phyloP scores from a whole-genome alignment of 2,329 filamentous ascomycete genomes.

The Alternaria ventricosa region DNA sequence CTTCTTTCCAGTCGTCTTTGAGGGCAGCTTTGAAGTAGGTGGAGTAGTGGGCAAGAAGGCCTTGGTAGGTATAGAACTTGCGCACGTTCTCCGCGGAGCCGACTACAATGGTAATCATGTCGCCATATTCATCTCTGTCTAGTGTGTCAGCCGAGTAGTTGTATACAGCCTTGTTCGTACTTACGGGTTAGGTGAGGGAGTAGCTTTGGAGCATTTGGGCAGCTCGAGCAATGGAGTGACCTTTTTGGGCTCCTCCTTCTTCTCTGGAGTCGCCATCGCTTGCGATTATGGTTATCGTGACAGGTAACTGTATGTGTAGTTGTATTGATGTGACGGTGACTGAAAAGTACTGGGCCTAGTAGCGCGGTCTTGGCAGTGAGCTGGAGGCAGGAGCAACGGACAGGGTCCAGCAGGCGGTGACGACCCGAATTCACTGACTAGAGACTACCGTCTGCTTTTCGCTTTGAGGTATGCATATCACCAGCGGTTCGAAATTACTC shows the following conservation, averaged over 20 bases:
- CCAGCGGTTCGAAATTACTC: neutral
- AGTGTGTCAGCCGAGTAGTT: too few relatives aligned
- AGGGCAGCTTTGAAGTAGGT: neutral
- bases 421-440: neutral
- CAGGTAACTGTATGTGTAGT: too few relatives aligned
- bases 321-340: neutral
- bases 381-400: neutral
- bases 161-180: too few relatives aligned
- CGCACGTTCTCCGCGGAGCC: too few relatives aligned
- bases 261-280: neutral
- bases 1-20: neutral
- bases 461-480: neutral
- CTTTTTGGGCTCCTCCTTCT: neutral
- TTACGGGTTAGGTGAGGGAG: neutral
- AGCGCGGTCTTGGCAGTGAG: neutral
- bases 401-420: neutral
- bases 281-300: neutral
- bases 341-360: neutral
- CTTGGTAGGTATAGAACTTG: too few relatives aligned
- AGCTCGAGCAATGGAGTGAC: neutral
- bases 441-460: neutral
- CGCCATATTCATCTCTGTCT: too few relatives aligned
- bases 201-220: neutral
- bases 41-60: neutral
- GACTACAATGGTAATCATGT: neutral